Base-by-base conservation (phyloP, 441 rosid genomes). In the Gossypium schwendimanii region DNA sequence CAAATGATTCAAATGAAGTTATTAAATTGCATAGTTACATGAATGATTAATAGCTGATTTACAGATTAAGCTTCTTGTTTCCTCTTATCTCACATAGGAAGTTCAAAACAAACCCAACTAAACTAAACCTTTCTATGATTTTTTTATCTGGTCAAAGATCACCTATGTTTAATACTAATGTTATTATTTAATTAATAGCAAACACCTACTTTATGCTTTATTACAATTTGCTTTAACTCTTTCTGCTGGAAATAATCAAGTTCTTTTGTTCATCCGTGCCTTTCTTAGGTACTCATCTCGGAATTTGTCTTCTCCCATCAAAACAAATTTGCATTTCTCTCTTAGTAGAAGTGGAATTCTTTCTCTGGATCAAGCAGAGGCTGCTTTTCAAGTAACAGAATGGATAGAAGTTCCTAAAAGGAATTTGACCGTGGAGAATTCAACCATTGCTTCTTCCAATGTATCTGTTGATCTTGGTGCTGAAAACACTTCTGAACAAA, bases 321-420 rank as follows among this genome's bases (percentile, higher is more conserved):
- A 95, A 81, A 83, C 99, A 81, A 93, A 78, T 81, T 73, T 95
- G 76, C 99, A 95, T 81, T 95, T 91, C 81, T 91, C 94, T 81
- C 91, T 95, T 60, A 93, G 95, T 83, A 83, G 94, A 83, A 93
- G 97, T 81, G 99, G 98, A 68, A 77, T 95, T 81, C 84, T 95
- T 66, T 87, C 86, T 70, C 83, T 95, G 80, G 97, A 95, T 81
- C 86, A 95, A 61, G 98, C 93, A 80, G 98, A 95, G 72, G 98
- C 97, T 76, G 89, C 87, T 63, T 76, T 95, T 81, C 98, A 95
- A 81, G 84, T 93, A 81, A 87, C 95, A 24, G 99, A 93, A 76
- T 95, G 99, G 99, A 92, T 91, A 69, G 97, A 91, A 74, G 92
- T 93, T 74, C 94, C 97, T 54, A 90, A 82, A 83, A 91, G 83